Evolutionary conservation across 306 rosid genomes (phyloP), one percentile per base, ranked within the genome.

Genomic region (Lathyrus oleraceus): DNA sequence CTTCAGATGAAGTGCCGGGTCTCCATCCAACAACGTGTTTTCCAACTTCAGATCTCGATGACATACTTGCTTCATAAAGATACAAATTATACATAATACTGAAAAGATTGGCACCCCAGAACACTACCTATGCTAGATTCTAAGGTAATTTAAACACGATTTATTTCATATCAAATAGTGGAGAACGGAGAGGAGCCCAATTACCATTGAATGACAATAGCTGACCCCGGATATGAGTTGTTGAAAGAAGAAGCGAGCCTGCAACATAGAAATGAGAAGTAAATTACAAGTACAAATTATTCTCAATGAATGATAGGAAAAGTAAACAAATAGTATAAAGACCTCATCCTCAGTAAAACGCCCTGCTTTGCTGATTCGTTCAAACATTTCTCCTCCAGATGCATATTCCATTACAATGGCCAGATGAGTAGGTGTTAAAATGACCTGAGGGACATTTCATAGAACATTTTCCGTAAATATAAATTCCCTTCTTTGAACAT

Each of bases 221-320:
- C 96, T 92, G 69, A 92, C 98, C 74, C 98, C 98, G 7, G 96
- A 92, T 82, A 92, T 87, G 67, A 92, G 98, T 78, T 92, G 98
- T 70, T 89, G 98, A 84, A 92, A 92, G 82, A 92, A 92, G 85
- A 92, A 92, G 64, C 98, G 98, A 54, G 96, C 98, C 98, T 92
- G 75, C 62, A 85, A 39, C 77, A 81, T 16, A 68, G 62, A 10
- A 73, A 12, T 36, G 61, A 30, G 10, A 17, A 67, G 43, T 58
- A 56, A 58, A 68, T 36, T 28, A 68, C 13, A 20, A 10, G 15
- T 6, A 9, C 1, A 19, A 10, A 38, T 30, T 54, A 8, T 65
- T 59, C 65, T 56, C 23, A 2, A 3, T 14, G 40, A 23, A 11
- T 44, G 69, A 75, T 10, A 20, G 19, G 30, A 40, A 53, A 71